These are phyloP conservation scores for Passiflora organensis DNA, from an alignment of 345 rosid species.

Conservation along the genomic window DNA sequence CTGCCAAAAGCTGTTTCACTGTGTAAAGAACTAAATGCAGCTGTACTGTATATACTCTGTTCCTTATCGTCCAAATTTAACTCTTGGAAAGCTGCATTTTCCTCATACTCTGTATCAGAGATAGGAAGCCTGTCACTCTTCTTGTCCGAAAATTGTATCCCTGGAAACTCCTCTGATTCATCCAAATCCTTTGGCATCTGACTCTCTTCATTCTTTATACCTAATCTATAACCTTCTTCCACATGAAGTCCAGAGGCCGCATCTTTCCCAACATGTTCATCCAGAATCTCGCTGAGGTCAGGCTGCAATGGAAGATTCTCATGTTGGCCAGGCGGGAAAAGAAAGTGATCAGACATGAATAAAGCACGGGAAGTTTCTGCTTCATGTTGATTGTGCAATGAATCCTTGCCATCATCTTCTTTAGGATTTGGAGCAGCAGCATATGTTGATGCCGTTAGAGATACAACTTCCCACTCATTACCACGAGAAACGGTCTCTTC, in stretches of 20 bases:
- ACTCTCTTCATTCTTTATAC: too few relatives aligned
- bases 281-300: constrained; percentile 29
- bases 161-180: too few relatives aligned
- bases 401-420: constrained; percentile 38
- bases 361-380: constrained; percentile 60
- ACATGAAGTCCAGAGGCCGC: constrained; percentile 27
- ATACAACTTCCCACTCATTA: constrained; percentile 93
- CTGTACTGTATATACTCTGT: constrained; percentile 44
- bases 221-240: constrained; percentile 36
- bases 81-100: constrained; percentile 30
- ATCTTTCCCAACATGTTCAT: constrained; percentile 38
- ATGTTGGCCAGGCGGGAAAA: constrained; percentile 61
- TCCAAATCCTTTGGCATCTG: too few relatives aligned
- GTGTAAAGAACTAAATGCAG: constrained; percentile 47
- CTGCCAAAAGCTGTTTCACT: constrained; percentile 43
- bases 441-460: constrained; percentile 87
- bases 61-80: constrained; percentile 35
- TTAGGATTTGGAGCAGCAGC: constrained; percentile 83
- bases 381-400: too few relatives aligned
- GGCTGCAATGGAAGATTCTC: constrained; percentile 54
- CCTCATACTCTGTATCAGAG: constrained; percentile 37
- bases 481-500: constrained; percentile 50
- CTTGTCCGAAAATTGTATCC: too few relatives aligned
- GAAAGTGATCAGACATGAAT: constrained; percentile 76
- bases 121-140: constrained; percentile 29